phyloP scores from a whole-genome alignment of 352 stramenopile genomes.

The Phytophthora chlamydospora region DNA sequence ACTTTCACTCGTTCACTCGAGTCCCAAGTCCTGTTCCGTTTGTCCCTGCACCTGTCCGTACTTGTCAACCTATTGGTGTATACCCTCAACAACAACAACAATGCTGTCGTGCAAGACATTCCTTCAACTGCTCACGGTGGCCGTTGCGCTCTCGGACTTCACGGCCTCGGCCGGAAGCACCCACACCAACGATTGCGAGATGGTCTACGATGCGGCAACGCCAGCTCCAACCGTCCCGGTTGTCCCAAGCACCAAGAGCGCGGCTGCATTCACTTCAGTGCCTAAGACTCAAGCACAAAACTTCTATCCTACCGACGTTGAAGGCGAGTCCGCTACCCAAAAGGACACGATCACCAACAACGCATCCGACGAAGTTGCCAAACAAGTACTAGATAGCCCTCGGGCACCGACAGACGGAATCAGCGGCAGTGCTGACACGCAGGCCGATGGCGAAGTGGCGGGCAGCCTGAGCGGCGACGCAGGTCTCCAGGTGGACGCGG shows the following conservation, averaged over 20 bases:
- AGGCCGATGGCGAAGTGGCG: background rate
- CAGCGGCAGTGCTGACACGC: background rate
- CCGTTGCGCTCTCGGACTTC: constrained; percentile 26
- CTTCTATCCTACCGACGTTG: constrained; percentile 1
- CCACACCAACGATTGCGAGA: constrained; percentile 18
- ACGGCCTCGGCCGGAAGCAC: constrained; percentile 6
- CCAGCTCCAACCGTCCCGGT: constrained; percentile 10
- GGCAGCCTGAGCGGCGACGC: constrained; percentile 3
- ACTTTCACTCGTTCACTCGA: constrained; percentile 35
- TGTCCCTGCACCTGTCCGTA: constrained; percentile 11
- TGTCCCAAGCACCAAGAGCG: background rate
- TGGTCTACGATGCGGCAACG: constrained; percentile 20
- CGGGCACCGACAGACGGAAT: background rate
- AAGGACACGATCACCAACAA: background rate
- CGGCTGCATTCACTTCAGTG: background rate
- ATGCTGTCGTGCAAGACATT: constrained; percentile 39
- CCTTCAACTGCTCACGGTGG: constrained; percentile 25
- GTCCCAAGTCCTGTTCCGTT: constrained; percentile 15
- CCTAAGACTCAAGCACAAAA: background rate
- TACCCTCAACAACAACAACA: constrained; percentile 19
- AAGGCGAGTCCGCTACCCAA: constrained; percentile 2
- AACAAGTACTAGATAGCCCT: background rate
- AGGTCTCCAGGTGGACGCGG: background rate
- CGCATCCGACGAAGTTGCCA: background rate
- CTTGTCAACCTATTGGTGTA: constrained; percentile 12